Conservation (phyloP, 1,139 yeast species). For the Meyerozyma sp. region DNA sequence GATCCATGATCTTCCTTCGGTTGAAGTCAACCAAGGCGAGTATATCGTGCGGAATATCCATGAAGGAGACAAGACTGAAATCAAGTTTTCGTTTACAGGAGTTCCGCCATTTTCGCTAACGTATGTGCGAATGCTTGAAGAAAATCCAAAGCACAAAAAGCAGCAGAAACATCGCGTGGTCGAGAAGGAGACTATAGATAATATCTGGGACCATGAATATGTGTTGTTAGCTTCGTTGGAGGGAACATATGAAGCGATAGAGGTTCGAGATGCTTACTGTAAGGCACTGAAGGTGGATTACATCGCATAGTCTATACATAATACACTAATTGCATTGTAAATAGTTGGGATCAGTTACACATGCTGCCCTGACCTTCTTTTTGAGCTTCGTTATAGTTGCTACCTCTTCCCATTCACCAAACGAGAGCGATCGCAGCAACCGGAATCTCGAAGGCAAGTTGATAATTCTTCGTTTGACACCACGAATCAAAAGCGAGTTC, state of each 20-base stretch:
- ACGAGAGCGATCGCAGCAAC: not conserved
- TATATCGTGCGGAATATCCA: constrained; percentile 72
- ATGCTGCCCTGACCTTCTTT: not conserved
- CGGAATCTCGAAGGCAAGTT: not conserved
- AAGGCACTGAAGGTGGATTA: constrained; percentile 33
- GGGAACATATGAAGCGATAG: constrained; percentile 91
- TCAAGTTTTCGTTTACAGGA: constrained; percentile 62
- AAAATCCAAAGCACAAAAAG: constrained; percentile 44
- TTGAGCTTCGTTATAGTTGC: not conserved
- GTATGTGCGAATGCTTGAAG: constrained; percentile 44
- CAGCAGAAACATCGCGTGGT: constrained; percentile 45
- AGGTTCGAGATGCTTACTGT: constrained; percentile 80
- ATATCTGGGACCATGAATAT: constrained; percentile 65
- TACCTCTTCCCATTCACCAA: constrained; percentile 1
- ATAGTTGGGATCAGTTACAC: not conserved
- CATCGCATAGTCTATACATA: not conserved
- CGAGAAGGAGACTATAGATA: constrained; percentile 71
- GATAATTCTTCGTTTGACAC: not conserved
- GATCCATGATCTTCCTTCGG: constrained; percentile 84
- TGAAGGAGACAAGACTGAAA: constrained; percentile 82
- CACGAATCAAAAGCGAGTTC: not conserved
- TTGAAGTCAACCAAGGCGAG: constrained; percentile 79
- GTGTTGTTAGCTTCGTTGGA: constrained; percentile 74
- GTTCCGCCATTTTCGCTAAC: constrained; percentile 67
- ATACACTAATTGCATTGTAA: not conserved